Evolutionary conservation across 805 yeast genomes (phyloP), one percentile per base, ranked within the genome.

Genomic region (Candida insectalens): DNA sequence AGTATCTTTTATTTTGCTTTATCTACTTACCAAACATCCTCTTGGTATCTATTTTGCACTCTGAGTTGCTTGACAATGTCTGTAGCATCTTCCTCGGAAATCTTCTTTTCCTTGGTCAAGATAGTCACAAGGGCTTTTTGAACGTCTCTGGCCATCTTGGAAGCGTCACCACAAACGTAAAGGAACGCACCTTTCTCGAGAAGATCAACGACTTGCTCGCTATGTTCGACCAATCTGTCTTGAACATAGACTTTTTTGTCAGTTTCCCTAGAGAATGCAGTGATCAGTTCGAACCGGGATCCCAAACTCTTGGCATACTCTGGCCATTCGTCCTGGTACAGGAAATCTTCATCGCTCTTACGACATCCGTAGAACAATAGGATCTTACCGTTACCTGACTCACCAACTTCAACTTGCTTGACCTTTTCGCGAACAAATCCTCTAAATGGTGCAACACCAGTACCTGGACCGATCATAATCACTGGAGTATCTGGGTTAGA

Each of bases 381-480:
- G 33, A 79, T 71, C 44, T 78, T 73, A 36, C 96, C 97, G 30
- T 83, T 60, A 8, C 65, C 71, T 35, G 57, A 57, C 37, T 58
- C 74, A 44, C 67, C 65, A 30, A 55, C 55, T 37, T 64, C 65
- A 9, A 60, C 61, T 50, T 65, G 71, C 26, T 62, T 55, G n/a
- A 77, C 82, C 50, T 88, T 79, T 55, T 89, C 98, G 63, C 94
- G 77, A 25, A 89, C 60, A 46, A 89, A 89, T 3, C 95, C 98
- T 63, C 98, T 78, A 67, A 92, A 84, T 41, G 98, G 98, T 7
- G 98, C 97, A 33, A 89, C 89, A 57, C 98, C 98, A 3, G 98
- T 92, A 44, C 98, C 98, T 30, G 98, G 97, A 19, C 98, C 98
- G 50, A 89, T 71, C 81, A 88, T 74, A 48, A 89, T 85, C 16